Base-by-base conservation (phyloP, 441 rosid genomes). In the Gossypium davidsonii region DNA sequence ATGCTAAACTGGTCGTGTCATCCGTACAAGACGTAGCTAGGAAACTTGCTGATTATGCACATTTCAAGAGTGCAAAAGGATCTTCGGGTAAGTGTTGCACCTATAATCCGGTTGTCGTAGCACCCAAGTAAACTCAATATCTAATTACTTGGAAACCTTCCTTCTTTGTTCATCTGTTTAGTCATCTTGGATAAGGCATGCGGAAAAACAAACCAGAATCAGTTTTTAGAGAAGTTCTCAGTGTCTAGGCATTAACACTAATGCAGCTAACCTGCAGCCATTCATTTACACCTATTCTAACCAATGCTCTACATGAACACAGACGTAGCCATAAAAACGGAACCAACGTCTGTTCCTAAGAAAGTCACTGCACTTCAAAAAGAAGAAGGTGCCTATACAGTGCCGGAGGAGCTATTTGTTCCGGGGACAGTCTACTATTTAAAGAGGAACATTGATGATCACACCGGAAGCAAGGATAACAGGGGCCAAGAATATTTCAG, bases 1-100 rank as follows among this genome's bases (percentile, higher is more conserved):
- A 94, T 73, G 97, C 98, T 1, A 94, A 92, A 78, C 97, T 85
- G 80, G 91, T 94, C 28, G 90, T 92, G 60, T 77, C 94, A 60
- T 91, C 99, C 3, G 90, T 90, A 73, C 98, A 92, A 83, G 97
- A 91, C 61, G 99, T 90, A 74, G 96, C 94, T 77, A 48, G 84
- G 56, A 94, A 92, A 82, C 94, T 94, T 53, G 91, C 89, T 49
- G 93, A 92, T 76, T 92, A 84, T 87, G 90, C 98, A 28, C 85
- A 89, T 25, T 85, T 92, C 71, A 74, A 86, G 57, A 82, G 80
- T 76, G 84, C 75, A 73, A 82, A 83, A 73, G 83, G 72, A 48
- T 76, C 76, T 52, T 42, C 78, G 15, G 90, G 97, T 94, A 87
- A 86, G 73, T 26, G 10, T 14, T 59, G 64, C 64, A 26, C 17